phyloP scores from a whole-genome alignment of 352 stramenopile species.

The Phytopythium cucurbitacearum region DNA sequence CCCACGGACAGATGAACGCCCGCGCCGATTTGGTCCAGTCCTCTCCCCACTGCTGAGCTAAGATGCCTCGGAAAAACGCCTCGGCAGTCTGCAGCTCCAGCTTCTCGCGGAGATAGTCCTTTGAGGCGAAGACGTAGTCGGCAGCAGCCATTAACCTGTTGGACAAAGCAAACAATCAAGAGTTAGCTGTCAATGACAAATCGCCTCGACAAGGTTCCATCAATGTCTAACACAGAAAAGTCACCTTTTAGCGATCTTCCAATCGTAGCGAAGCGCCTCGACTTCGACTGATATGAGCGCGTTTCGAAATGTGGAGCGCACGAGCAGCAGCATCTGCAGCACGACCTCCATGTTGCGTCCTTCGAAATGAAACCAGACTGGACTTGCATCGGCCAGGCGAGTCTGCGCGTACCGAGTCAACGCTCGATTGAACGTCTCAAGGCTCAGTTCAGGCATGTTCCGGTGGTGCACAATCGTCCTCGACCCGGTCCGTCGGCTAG shows the following conservation, averaged over 20 bases:
- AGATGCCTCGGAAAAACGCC: constrained; percentile 35
- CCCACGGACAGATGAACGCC: constrained; percentile 71
- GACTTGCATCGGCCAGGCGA: constrained; percentile 3
- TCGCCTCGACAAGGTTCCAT: background rate
- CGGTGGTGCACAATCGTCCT: constrained; percentile 71
- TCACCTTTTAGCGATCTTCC: constrained; percentile 49
- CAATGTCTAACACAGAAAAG: background rate
- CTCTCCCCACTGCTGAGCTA: constrained; percentile 12
- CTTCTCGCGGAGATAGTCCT: constrained; percentile 67
- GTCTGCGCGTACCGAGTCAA: constrained; percentile 13
- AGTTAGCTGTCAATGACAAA: background rate
- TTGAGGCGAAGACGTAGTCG: constrained; percentile 66
- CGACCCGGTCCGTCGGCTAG: constrained; percentile 53
- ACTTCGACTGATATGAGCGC: constrained; percentile 56
- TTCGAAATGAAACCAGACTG: constrained; percentile 68
- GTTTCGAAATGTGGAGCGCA: constrained; percentile 15
- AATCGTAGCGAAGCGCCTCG: constrained; percentile 65
- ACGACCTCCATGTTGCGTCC: constrained; percentile 63
- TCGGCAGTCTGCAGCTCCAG: constrained; percentile 30
- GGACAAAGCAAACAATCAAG: background rate
- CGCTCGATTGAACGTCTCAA: constrained; percentile 31
- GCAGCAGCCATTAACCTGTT: constrained; percentile 33
- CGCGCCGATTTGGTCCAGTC: constrained; percentile 22
- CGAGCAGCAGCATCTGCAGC: constrained; percentile 47
- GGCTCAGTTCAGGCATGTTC: constrained; percentile 47